These are phyloP conservation scores for Avena insularis DNA, from an alignment of 176 grass and related monocot species.

Conservation along the genomic window DNA sequence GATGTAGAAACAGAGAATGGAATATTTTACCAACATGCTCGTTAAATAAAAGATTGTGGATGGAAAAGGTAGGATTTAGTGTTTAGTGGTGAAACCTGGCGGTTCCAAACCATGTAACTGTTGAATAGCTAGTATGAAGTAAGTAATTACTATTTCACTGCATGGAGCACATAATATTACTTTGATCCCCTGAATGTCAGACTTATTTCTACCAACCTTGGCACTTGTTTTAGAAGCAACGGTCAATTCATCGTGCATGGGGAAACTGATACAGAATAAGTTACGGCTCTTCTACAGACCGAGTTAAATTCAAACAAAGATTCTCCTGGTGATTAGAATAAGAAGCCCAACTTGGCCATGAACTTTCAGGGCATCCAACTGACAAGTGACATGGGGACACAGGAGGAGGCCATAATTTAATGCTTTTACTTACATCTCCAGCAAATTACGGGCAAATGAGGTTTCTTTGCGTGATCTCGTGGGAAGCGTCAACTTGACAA, in stretches of 20 bases:
- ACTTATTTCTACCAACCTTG: neutral
- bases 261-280: slow-evolving; percentile 4
- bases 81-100: neutral
- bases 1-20: slow-evolving; percentile 6
- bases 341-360: slow-evolving; percentile 46
- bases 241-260: slow-evolving; percentile 11
- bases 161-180: slow-evolving; percentile 18
- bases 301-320: slow-evolving; percentile 41
- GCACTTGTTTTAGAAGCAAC: slow-evolving; percentile 31
- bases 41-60: neutral
- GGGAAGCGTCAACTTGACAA: slow-evolving; percentile 47
- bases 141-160: slow-evolving; percentile 2
- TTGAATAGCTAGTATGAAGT: neutral
- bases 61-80: neutral
- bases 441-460: slow-evolving; percentile 53
- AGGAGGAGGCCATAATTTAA: slow-evolving; percentile 53
- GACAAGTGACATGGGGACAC: slow-evolving; percentile 28
- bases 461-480: slow-evolving; percentile 55
- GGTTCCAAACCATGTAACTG: neutral
- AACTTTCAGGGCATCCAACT: slow-evolving; percentile 49
- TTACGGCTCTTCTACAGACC: neutral
- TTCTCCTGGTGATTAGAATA: slow-evolving; percentile 40
- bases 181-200: slow-evolving; percentile 2
- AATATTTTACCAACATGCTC: neutral
- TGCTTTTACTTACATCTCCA: slow-evolving; percentile 43